Conservation (phyloP, 495 filamentous ascomycete species). For the Penicillium soppii region DNA sequence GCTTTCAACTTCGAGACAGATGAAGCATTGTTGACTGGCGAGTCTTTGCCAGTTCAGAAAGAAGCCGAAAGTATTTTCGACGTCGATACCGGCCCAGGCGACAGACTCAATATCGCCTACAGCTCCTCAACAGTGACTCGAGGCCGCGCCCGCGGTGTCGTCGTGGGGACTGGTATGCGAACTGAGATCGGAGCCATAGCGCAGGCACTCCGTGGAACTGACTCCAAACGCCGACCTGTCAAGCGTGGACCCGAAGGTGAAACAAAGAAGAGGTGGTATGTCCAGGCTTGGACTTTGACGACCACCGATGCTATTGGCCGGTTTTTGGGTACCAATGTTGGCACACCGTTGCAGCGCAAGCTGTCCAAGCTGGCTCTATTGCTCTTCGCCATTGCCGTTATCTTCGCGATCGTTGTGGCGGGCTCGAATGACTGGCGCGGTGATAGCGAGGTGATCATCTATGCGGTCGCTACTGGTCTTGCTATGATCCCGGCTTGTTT, state of each 20-base stretch:
- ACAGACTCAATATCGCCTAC: slow-evolving; percentile 70
- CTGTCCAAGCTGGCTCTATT: slow-evolving; percentile 68
- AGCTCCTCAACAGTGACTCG: slow-evolving; percentile 71
- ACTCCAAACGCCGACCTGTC: slow-evolving; percentile 47
- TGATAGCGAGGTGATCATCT: slow-evolving; percentile 64
- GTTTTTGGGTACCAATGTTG: slow-evolving; percentile 69
- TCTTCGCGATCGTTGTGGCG: slow-evolving; percentile 69
- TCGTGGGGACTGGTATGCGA: slow-evolving; percentile 68
- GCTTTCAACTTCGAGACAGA: slow-evolving; percentile 72
- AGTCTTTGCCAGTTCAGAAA: slow-evolving; percentile 71
- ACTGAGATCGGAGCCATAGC: slow-evolving; percentile 75
- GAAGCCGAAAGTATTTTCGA: slow-evolving; percentile 44
- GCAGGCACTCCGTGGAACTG: slow-evolving; percentile 53
- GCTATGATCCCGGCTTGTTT: slow-evolving; percentile 74
- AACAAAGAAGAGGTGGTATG: slow-evolving; percentile 63
- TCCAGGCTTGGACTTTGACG: slow-evolving; percentile 67
- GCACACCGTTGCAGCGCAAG: slow-evolving; percentile 67
- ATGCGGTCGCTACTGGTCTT: slow-evolving; percentile 68
- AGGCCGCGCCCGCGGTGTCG: slow-evolving; percentile 66
- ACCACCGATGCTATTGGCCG: slow-evolving; percentile 62
- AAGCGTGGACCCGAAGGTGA: slow-evolving; percentile 58
- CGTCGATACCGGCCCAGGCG: slow-evolving; percentile 59
- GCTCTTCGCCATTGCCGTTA: slow-evolving; percentile 66
- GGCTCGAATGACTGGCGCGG: slow-evolving; percentile 59
- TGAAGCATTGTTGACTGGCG: slow-evolving; percentile 74